These are phyloP conservation scores for Vitis amurensis DNA, from an alignment of 164 flowering plant species.

Conservation along the genomic window DNA sequence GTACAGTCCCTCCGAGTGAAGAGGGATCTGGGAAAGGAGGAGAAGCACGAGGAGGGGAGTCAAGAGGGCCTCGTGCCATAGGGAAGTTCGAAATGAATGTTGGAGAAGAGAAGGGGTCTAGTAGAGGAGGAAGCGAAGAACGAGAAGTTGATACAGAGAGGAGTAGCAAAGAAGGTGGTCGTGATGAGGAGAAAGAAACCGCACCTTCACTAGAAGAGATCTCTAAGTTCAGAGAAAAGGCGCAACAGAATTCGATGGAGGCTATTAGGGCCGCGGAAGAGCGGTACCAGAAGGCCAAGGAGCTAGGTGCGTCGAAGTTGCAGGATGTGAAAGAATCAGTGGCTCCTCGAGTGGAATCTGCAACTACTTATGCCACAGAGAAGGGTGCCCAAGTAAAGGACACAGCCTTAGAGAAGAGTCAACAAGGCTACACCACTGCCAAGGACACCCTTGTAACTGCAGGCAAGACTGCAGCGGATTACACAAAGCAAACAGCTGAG, in stretches of 20 bases:
- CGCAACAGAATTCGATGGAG: conserved; percentile 63
- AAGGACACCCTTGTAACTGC: conserved; percentile 25
- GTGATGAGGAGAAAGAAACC: background rate
- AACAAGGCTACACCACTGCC: conserved; percentile 4
- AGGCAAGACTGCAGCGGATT: conserved; percentile 24
- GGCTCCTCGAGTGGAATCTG: conserved; percentile 15
- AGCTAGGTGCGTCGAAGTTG: too few species aligned
- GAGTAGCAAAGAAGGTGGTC: background rate
- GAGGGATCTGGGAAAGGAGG: background rate
- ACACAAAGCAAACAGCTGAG: conserved; percentile 20
- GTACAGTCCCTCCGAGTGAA: background rate
- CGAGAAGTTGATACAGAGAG: background rate
- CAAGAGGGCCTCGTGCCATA: background rate
- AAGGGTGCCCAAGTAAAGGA: conserved; percentile 31
- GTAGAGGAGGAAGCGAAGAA: background rate
- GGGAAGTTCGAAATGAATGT: conserved; percentile 14
- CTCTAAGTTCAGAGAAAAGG: conserved; percentile 30
- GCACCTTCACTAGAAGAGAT: conserved; percentile 44
- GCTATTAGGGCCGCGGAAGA: conserved; percentile 54
- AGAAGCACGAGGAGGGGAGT: background rate
- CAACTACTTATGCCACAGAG: conserved; percentile 9
- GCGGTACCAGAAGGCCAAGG: conserved; percentile 26
- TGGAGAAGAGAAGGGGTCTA: background rate
- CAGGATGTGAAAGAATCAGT: conserved; percentile 12
- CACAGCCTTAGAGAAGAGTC: conserved; percentile 5